Percentiles rank a stretch among this genome's conserved stretches.
Evolutionary conservation across 2,329 filamentous ascomycete genomes (phyloP).

Genomic region (Trichophyton mentagrophytes): DNA sequence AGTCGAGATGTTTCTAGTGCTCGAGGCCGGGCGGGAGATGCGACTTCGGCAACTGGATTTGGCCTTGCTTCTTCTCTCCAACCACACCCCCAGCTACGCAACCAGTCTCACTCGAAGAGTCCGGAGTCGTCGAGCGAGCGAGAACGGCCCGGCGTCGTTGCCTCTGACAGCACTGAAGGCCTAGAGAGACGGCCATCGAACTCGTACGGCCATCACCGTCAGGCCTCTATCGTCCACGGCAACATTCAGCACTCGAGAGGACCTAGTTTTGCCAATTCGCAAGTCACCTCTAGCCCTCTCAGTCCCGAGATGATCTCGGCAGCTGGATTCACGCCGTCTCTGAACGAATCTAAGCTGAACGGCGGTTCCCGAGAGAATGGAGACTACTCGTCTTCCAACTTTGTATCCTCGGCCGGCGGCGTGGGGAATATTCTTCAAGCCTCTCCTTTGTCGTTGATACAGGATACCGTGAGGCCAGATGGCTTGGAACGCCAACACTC

Average conservation of each 20-base stretch:
- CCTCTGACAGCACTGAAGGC: slow-evolving; percentile 22
- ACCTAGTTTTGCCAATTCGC: slow-evolving; percentile 57
- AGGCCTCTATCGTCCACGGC: slow-evolving; percentile 95
- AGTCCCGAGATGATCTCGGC: slow-evolving; percentile 76
- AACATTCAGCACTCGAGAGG: slow-evolving; percentile 75
- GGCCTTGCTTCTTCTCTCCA: slow-evolving; percentile 24
- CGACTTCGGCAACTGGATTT: slow-evolving; percentile 24
- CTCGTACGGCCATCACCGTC: slow-evolving; percentile 65
- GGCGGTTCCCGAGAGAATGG: slow-evolving; percentile 22
- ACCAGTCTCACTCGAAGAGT: slow-evolving; percentile 33
- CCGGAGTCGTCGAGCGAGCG: slow-evolving; percentile 27
- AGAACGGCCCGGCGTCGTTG: slow-evolving; percentile 19
- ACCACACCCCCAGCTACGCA: slow-evolving; percentile 24
- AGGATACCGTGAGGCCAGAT: slow-evolving; percentile 24
- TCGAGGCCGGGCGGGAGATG: slow-evolving; percentile 30
- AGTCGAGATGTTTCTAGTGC: slow-evolving; percentile 33
- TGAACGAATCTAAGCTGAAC: slow-evolving; percentile 34
- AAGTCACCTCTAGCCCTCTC: slow-evolving; percentile 63
- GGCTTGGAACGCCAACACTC: slow-evolving; percentile 17
- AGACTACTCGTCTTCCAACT: slow-evolving; percentile 19
- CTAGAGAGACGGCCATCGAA: slow-evolving; percentile 33
- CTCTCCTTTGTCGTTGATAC: slow-evolving; percentile 25
- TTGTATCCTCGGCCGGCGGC: slow-evolving; percentile 24
- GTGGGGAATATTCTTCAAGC: slow-evolving; percentile 26
- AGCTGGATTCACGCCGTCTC: slow-evolving; percentile 44